Evolutionary conservation across 139 green algal species (phyloP), one percentile per base, ranked within the genome.

Genomic region (Tetradesmus obliquus): DNA sequence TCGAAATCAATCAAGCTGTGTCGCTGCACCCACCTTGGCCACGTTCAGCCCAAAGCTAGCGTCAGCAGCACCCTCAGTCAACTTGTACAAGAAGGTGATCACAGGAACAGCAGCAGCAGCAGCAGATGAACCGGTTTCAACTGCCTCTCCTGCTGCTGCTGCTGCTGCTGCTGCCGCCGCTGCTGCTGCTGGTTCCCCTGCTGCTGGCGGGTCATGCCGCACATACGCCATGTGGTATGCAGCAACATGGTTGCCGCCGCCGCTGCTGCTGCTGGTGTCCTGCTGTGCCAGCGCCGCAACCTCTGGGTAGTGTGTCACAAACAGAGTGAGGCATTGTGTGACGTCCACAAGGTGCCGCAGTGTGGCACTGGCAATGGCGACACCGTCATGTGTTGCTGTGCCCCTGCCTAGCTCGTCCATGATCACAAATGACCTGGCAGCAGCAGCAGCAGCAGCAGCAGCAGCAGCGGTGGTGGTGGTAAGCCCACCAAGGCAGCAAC

Each of bases 251-350:
- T 24, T 20, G 91, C 91, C 71, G 90, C 17, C 57, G 53, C 15
- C 22, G 82, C 15, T 85, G 53, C 82, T 80, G 82, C 82, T 88
- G 88, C 58, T 76, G 66, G 32, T 71, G 3, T n/a, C 20, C 13
- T 5, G 54, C 55, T 53, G 24, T 58, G 10, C 81, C 15, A 60
- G 90, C 80, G 80, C 91, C 84, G 20, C 84, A 13, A 99, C 94
- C 84, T 96, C 95, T 58, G 98, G 97, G 93, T 99, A 99, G 94
- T 99, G 98, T 2, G 98, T 99, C 54, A 98, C 97, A 92, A 99
- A 99, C 20, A 99, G 94, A 20, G 91, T 92, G 1, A 96, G 93
- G 93, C 94, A 96, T 1, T 82, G 82, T 3, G 69, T 93, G 9
- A 2, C 5, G 15, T 84, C 22, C 51, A 95, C 83, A 66, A 98